phyloP scores from a whole-genome alignment of 768 basidiomycete genomes.

The Kwoniella mangroviensis region DNA sequence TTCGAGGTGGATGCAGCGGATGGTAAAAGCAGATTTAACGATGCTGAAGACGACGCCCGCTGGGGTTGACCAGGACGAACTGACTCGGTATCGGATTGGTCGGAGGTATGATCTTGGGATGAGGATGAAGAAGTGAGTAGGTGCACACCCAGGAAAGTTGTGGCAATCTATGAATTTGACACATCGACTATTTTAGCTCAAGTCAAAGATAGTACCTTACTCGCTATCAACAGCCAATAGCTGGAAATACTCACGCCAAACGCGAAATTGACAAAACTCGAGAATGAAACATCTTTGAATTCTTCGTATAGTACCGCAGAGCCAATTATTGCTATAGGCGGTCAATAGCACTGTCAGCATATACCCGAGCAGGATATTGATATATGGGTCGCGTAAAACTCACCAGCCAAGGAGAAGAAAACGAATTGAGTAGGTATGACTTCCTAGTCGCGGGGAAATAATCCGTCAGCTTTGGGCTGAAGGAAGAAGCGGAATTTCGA shows the following conservation, averaged over 20 bases:
- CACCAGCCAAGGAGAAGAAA: slow-evolving; percentile 79
- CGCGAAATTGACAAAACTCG: slow-evolving; percentile 45
- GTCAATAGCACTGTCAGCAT: too few relatives aligned
- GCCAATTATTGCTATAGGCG: slow-evolving; percentile 89
- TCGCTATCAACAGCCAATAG: too few relatives aligned
- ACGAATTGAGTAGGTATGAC: slow-evolving; percentile 97
- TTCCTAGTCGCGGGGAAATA: slow-evolving; percentile 61
- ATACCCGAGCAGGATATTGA: too few relatives aligned
- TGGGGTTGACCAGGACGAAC: slow-evolving; percentile 13
- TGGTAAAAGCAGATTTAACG: slow-evolving; percentile 28
- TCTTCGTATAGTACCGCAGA: slow-evolving; percentile 94
- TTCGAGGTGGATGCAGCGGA: slow-evolving; percentile 1
- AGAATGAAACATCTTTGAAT: slow-evolving; percentile 77
- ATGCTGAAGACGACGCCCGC: slow-evolving; percentile 27
- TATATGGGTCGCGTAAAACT: too few relatives aligned
- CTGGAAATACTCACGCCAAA: slow-evolving; percentile 56
- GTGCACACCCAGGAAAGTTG: slow-evolving; percentile 89
- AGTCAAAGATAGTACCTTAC: too few relatives aligned
- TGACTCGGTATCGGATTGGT: slow-evolving; percentile 4
- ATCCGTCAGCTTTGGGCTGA: neutral
- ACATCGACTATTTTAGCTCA: too few relatives aligned
- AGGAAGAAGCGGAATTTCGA: neutral
- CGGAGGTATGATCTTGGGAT: slow-evolving; percentile 4
- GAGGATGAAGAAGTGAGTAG: slow-evolving; percentile 66
- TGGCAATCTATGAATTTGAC: too few relatives aligned